Conservation (phyloP, 1,284 basidiomycete species). For the Sporisorium reilianum region DNA sequence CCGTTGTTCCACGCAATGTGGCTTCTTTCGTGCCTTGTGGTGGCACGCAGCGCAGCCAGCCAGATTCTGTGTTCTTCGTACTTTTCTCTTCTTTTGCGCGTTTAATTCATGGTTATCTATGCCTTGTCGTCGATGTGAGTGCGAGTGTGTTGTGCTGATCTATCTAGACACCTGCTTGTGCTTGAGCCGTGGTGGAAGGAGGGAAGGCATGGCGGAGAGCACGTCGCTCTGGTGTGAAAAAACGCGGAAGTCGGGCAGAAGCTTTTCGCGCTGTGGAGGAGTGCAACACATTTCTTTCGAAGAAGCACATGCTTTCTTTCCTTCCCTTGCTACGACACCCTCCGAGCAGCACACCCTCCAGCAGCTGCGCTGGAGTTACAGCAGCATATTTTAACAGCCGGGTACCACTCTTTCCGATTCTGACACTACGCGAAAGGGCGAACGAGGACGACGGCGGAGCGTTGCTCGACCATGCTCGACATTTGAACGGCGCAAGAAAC, state of each 20-base stretch:
- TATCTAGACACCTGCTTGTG: no score
- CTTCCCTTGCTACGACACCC: background rate
- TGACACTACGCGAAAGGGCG: background rate
- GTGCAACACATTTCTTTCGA: no score
- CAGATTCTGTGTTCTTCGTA: background rate
- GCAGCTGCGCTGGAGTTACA: background rate
- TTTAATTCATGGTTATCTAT: background rate
- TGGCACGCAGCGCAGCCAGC: background rate
- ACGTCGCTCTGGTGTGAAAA: no score
- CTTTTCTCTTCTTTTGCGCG: background rate
- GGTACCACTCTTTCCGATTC: background rate
- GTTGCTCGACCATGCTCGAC: background rate
- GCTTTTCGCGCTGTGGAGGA: constrained; percentile 7
- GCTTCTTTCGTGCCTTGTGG: background rate
- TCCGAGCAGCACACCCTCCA: background rate
- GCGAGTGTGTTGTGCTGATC: background rate
- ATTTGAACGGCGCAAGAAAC: no score
- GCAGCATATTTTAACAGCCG: background rate
- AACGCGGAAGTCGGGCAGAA: constrained; percentile 30
- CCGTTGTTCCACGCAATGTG: background rate
- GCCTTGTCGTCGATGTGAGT: background rate
- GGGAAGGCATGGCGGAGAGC: no score
- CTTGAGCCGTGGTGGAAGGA: no score
- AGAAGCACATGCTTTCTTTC: background rate
- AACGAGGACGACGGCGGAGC: no score